Evolutionary conservation across 2,329 filamentous ascomycete species (phyloP), one percentile per base, ranked within the genome.

Genomic region (Xylariaceae sp.): DNA sequence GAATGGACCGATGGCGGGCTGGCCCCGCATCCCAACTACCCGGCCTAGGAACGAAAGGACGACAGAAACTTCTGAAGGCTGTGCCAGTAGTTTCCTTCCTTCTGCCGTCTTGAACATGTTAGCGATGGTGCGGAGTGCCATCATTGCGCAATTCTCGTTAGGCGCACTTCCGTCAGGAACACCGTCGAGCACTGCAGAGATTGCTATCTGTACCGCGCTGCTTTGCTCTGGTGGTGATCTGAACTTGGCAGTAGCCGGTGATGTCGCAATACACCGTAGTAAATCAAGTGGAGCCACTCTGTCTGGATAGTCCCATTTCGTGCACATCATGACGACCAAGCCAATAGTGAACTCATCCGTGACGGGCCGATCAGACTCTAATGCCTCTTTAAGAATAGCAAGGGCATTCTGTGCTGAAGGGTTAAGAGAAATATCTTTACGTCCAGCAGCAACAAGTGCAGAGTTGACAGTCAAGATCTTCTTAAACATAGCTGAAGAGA

Each of bases 231-330:
- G 71, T 0, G 78, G 71, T 47, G 82, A 78, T 0, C 73, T 73
- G 47, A 81, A 81, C 7, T 80, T 78, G 1, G 89, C 86, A n/a
- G 84, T 81, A 1, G 80, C 72, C 0, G 88, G 81, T 5, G 82
- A 83, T 1, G 85, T 83, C 1, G 88, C 86, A 26, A 94, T 77
- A 46, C 95, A 84, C n/a, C 94, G 88, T 5, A 97, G 78, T 1
- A 97, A 76, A 68, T 97, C 94, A 0, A 99, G 80, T 12, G 85
- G 89, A 0, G 94, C 88, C 0, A 99, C 79, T 43, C 91, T 86
- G 61, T 89, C 88, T 12, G 84, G 77, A 49, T 87, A 84, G 2
- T 92, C 87, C 94, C 94, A 99, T 30, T 77, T 71, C 0, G 88
- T 89, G 16, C 85, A 81, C 49, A 95, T 80, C 64, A 85, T 89